Conservation (phyloP, 2,329 filamentous ascomycete genomes). For the Westerdykella ornata region DNA sequence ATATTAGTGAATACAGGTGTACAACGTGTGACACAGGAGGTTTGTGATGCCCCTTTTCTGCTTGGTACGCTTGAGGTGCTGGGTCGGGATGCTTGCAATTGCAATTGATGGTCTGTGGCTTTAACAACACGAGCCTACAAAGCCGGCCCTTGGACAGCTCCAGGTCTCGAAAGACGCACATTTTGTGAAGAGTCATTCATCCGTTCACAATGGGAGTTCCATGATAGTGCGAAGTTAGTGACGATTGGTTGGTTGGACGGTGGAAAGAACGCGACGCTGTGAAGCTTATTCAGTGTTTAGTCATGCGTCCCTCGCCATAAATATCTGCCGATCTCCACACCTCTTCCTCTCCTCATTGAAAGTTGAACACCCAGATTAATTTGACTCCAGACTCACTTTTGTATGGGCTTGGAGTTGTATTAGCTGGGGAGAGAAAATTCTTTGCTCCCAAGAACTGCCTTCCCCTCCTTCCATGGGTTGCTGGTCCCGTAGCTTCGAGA, state of each 20-base stretch:
- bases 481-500: slow-evolving; percentile 36
- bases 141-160: not conserved
- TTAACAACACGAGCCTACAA: not conserved
- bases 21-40: no score
- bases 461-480: slow-evolving; percentile 24
- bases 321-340: slow-evolving; percentile 10
- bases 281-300: not conserved
- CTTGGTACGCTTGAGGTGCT: no score
- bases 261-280: no score
- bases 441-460: slow-evolving; percentile 35
- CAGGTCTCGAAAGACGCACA: no score
- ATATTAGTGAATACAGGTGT: no score
- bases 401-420: slow-evolving; percentile 54
- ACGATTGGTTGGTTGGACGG: no score
- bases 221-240: no score
- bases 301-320: slow-evolving; percentile 7
- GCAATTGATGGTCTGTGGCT: no score
- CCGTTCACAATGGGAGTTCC: no score
- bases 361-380: slow-evolving; percentile 44
- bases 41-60: no score
- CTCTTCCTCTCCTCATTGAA: slow-evolving; percentile 27
- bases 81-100: no score
- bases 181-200: no score
- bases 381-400: slow-evolving; percentile 50
- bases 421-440: slow-evolving; percentile 46